Base-by-base conservation (phyloP, 2,329 filamentous ascomycete species). In the Pseudopyricularia javanii region DNA sequence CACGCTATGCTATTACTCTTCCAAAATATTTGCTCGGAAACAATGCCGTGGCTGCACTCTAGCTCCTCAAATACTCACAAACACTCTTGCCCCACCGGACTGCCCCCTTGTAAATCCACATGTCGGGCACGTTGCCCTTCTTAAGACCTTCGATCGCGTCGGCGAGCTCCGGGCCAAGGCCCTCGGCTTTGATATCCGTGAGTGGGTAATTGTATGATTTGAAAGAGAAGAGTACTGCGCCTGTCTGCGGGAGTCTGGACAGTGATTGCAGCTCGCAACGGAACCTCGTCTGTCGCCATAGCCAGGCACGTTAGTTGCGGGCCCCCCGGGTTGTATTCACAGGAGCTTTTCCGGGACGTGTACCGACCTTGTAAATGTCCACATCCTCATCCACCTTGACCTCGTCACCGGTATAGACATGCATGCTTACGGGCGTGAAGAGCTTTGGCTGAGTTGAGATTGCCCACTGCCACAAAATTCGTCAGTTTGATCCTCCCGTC, bases 191-290 rank as follows among this genome's bases (percentile, higher is more conserved):
- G 58, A 80, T 68, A 3, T 76, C 67, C 8, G 61, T 55, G 0
- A 80, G 54, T 0, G 72, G 70, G 50, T 77, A 78, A 15, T 78
- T 54, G 54, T 77, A 77, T 0, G 76, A 78, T 63, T 79, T 79
- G 66, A 80, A 77, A 9, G 74, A 75, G 60, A 80, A 80, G 12
- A 79, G 59, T 2, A 79, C 61, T 0, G 72, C 71, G 3, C 61
- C 60, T 0, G 71, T 74, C 53, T 66, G 59, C 1, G 75, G 75
- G 7, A 80, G 65, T 1, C 76, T 68, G 1, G 68, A 74, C 30
- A 79, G 57, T 0, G 74, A 75, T 59, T 80, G 76, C 14, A 77
- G 64, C 60, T 81, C 76, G 30, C 74, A 69, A 26, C 74, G 67
- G 5, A 74, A 56, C 49, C 62, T 64, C 7, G 67, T 61, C 68